Conservation (phyloP, 208 protist species). For the Trypanosoma rangeli region DNA sequence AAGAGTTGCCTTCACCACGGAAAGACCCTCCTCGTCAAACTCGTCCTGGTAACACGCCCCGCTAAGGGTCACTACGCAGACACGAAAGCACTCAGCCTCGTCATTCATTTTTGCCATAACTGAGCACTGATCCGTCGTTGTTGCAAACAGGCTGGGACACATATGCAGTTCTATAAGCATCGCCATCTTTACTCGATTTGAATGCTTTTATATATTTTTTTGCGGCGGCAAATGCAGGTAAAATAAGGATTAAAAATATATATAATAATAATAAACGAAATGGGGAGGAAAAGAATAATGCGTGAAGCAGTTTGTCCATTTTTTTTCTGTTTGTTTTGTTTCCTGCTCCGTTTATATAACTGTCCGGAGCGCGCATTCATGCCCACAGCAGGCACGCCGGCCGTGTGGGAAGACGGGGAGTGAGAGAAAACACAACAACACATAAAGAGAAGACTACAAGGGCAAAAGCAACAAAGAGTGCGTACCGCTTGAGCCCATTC, state of each 20-base stretch:
- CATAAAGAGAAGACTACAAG: background rate
- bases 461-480: background rate
- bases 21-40: constrained; percentile 47
- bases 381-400: background rate
- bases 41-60: constrained; percentile 51
- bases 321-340: constrained; percentile 18
- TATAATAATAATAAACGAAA: constrained; percentile 9
- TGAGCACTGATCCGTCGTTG: constrained; percentile 35
- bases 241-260: too few relatives aligned
- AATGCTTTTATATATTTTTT: constrained; percentile 4
- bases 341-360: constrained; percentile 5
- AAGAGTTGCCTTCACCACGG: constrained; percentile 32
- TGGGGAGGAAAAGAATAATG: constrained; percentile 16
- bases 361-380: background rate
- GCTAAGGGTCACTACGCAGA: constrained; percentile 40
- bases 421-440: background rate
- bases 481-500: too few relatives aligned
- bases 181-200: background rate
- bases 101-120: constrained; percentile 71
- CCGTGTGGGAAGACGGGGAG: background rate
- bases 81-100: constrained; percentile 39
- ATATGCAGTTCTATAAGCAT: constrained; percentile 57
- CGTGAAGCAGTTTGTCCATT: background rate
- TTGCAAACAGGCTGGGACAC: constrained; percentile 50
- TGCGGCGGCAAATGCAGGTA: too few relatives aligned